These are phyloP conservation scores for Trichoderma lentiforme DNA, from an alignment of 2,329 filamentous ascomycete species.

Conservation along the genomic window DNA sequence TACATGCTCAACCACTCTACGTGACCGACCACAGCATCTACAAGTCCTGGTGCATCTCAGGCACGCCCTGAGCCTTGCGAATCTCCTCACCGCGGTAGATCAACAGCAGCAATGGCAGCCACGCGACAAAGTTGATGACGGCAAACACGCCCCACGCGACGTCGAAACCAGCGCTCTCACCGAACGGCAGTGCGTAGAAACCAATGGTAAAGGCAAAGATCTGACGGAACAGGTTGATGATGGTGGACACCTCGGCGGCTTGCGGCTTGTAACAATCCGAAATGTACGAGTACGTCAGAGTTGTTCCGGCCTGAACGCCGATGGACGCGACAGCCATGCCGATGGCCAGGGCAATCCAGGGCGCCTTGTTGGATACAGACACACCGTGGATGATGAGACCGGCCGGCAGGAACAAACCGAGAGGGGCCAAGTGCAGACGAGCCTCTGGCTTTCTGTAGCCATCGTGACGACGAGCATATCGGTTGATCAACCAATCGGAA, in stretches of 20 bases:
- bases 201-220: conserved; percentile 13
- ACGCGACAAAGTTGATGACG: neutral
- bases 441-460: conserved; percentile 4
- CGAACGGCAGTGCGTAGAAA: conserved; percentile 7
- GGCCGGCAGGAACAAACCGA: neutral
- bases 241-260: conserved; percentile 7
- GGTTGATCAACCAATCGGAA: conserved; percentile 13
- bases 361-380: neutral
- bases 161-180: neutral
- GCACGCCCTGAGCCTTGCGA: conserved; percentile 1
- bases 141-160: conserved; percentile 11
- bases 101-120: neutral
- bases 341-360: conserved; percentile 10
- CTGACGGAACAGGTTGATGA: conserved; percentile 9
- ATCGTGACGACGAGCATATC: conserved; percentile 6
- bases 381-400: conserved; percentile 12
- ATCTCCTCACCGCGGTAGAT: neutral
- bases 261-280: conserved; percentile 13
- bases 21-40: neutral
- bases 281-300: conserved; percentile 13
- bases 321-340: conserved; percentile 7
- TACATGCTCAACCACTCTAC: neutral
- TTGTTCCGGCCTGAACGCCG: conserved; percentile 6
- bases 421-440: conserved; percentile 3
- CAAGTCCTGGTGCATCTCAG: conserved; percentile 10